phyloP scores from a whole-genome alignment of 2,329 filamentous ascomycete species.

The Cordyceps sp. region DNA sequence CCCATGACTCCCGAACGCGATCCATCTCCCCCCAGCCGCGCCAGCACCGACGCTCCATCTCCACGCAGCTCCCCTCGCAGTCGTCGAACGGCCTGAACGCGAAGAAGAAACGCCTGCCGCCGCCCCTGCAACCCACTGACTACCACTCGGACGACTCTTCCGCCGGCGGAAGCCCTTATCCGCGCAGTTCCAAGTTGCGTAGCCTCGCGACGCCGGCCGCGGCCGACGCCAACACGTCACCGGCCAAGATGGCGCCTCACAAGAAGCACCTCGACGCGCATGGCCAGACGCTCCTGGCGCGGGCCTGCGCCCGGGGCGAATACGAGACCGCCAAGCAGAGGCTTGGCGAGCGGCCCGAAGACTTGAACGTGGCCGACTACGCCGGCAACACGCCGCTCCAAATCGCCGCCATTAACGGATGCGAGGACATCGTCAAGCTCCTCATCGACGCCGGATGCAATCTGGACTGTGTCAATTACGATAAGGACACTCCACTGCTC shows the following conservation, averaged over 20 bases:
- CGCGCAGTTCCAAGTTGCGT: constrained; percentile 39
- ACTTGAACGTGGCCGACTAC: constrained; percentile 80
- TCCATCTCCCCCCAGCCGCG: constrained; percentile 45
- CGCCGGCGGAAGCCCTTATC: constrained; percentile 40
- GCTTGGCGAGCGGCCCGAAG: constrained; percentile 64
- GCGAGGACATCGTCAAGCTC: constrained; percentile 72
- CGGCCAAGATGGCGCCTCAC: constrained; percentile 52
- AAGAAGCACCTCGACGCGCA: constrained; percentile 87
- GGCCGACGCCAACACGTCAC: constrained; percentile 44
- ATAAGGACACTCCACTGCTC: constrained; percentile 83
- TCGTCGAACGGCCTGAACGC: constrained; percentile 35
- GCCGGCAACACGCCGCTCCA: constrained; percentile 94
- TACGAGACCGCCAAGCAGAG: constrained; percentile 62
- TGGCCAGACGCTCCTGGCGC: constrained; percentile 78
- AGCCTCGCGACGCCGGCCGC: constrained; percentile 37
- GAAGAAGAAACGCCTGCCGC: constrained; percentile 46
- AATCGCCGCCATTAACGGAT: constrained; percentile 78
- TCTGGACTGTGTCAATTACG: constrained; percentile 61
- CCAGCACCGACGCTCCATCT: constrained; percentile 45
- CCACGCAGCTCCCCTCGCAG: constrained; percentile 42
- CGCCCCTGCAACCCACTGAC: constrained; percentile 43
- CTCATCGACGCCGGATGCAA: constrained; percentile 74
- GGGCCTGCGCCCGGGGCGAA: constrained; percentile 75
- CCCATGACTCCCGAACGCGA: constrained; percentile 17
- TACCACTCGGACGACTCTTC: constrained; percentile 54